These are phyloP conservation scores for Mycena albidolilacea DNA, from an alignment of 768 basidiomycete species.

Conservation along the genomic window DNA sequence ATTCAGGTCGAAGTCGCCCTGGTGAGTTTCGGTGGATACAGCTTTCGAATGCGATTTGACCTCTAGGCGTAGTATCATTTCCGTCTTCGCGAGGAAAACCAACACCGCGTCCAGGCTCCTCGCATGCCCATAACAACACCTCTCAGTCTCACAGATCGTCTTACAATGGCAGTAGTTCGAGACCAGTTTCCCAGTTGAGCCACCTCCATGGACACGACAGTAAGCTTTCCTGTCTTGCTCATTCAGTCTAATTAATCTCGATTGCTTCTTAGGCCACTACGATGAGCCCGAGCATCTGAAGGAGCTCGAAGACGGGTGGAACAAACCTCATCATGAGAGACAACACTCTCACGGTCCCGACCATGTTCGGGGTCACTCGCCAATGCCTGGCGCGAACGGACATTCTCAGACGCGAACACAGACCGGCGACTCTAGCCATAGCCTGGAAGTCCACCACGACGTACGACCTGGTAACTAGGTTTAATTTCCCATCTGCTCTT, in stretches of 20 bases:
- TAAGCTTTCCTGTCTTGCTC: constrained; percentile 22
- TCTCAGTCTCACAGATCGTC: constrained; percentile 28
- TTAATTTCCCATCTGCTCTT: background rate
- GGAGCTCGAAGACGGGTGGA: constrained; percentile 68
- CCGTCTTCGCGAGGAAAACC: constrained; percentile 36
- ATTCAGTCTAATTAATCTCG: background rate
- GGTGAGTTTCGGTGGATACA: constrained; percentile 31
- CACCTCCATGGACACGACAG: constrained; percentile 32
- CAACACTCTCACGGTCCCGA: constrained; percentile 39
- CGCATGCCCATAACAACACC: constrained; percentile 12
- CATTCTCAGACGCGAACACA: constrained; percentile 42
- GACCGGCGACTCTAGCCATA: constrained; percentile 60
- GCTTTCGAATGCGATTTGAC: background rate
- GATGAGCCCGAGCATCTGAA: constrained; percentile 44
- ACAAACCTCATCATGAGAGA: constrained; percentile 45
- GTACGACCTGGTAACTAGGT: constrained; percentile 21
- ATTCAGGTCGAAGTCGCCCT: constrained; percentile 42
- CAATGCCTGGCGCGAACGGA: constrained; percentile 45
- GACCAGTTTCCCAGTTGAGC: constrained; percentile 41
- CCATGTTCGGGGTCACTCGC: constrained; percentile 44
- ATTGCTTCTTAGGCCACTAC: constrained; percentile 31
- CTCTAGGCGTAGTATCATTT: constrained; percentile 38
- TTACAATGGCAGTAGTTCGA: constrained; percentile 15
- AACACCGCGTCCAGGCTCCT: constrained; percentile 20
- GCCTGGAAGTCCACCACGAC: constrained; percentile 53